Evolutionary conservation across 768 basidiomycete species (phyloP).

Genomic region (Clitopilus passeckerianus): DNA sequence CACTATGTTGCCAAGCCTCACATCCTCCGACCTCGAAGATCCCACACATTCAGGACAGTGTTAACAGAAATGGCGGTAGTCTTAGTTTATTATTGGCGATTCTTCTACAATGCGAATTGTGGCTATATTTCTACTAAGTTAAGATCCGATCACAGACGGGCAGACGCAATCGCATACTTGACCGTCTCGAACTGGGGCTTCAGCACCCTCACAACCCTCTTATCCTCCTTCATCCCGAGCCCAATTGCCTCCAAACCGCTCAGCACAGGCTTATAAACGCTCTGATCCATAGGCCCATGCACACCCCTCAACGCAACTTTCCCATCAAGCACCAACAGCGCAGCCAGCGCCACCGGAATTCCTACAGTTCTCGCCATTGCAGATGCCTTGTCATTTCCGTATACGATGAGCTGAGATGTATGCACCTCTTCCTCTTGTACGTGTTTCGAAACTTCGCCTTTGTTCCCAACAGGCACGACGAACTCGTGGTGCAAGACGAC

Average conservation of each 20-base stretch:
- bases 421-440: slow-evolving; percentile 42
- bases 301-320: slow-evolving; percentile 52
- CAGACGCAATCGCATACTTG: neutral
- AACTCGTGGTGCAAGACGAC: slow-evolving; percentile 86
- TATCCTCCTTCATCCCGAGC: slow-evolving; percentile 41
- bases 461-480: slow-evolving; percentile 30
- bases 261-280: slow-evolving; percentile 62
- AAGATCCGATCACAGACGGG: neutral
- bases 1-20: too few species aligned
- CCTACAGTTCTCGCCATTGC: slow-evolving; percentile 95
- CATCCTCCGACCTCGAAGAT: too few species aligned
- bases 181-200: slow-evolving; percentile 7
- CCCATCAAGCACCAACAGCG: slow-evolving; percentile 66
- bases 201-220: neutral
- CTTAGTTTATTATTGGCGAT: too few species aligned
- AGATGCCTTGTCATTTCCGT: slow-evolving; percentile 47
- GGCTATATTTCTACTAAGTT: neutral
- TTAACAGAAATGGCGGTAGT: too few species aligned
- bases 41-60: too few species aligned
- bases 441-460: neutral
- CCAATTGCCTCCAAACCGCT: slow-evolving; percentile 51
- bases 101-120: too few species aligned
- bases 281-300: slow-evolving; percentile 54
- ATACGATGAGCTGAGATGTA: slow-evolving; percentile 60
- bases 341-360: slow-evolving; percentile 81